phyloP scores from a whole-genome alignment of 768 basidiomycete genomes.

The Floccularia luteovirens region DNA sequence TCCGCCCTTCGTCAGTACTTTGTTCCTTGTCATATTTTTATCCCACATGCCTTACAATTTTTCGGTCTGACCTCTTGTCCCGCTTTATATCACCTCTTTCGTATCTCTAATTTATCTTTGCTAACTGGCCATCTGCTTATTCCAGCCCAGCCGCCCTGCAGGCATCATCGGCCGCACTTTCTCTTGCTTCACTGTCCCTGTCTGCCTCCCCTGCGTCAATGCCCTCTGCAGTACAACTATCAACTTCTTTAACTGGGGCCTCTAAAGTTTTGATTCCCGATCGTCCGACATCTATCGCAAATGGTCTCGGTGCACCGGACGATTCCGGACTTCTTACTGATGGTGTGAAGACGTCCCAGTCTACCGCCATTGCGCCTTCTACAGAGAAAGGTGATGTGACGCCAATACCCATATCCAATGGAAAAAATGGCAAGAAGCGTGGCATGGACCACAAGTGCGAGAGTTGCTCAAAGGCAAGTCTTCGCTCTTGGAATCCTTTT shows the following conservation, averaged over 20 bases:
- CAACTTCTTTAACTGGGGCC: slow-evolving; percentile 15
- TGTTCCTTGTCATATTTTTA: slow-evolving; percentile 5
- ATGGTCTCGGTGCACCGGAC: slow-evolving; percentile 11
- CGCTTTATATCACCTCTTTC: too few species aligned
- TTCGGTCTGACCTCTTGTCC: too few species aligned
- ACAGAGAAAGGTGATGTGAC: slow-evolving; percentile 18
- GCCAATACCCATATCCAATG: slow-evolving; percentile 27
- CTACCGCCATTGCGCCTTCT: slow-evolving; percentile 2
- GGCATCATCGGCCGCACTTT: slow-evolving; percentile 27
- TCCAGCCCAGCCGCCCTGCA: slow-evolving; percentile 23
- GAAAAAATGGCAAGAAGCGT: slow-evolving; percentile 59
- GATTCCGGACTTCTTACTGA: slow-evolving; percentile 16
- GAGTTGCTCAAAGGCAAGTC: slow-evolving; percentile 82
- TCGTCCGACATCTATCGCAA: slow-evolving; percentile 9
- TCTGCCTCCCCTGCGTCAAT: slow-evolving; percentile 30
- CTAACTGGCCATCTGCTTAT: background rate
- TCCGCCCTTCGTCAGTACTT: slow-evolving; percentile 60
- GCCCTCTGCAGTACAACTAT: slow-evolving; percentile 10
- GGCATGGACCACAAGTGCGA: slow-evolving; percentile 89
- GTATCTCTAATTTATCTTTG: background rate
- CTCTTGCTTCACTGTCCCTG: slow-evolving; percentile 35
- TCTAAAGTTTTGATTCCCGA: slow-evolving; percentile 15
- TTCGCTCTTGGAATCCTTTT: background rate
- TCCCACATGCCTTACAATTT: slow-evolving; percentile 4
- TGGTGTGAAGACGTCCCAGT: slow-evolving; percentile 13